Base-by-base conservation (phyloP, 441 rosid genomes). In the Sinapis alba region DNA sequence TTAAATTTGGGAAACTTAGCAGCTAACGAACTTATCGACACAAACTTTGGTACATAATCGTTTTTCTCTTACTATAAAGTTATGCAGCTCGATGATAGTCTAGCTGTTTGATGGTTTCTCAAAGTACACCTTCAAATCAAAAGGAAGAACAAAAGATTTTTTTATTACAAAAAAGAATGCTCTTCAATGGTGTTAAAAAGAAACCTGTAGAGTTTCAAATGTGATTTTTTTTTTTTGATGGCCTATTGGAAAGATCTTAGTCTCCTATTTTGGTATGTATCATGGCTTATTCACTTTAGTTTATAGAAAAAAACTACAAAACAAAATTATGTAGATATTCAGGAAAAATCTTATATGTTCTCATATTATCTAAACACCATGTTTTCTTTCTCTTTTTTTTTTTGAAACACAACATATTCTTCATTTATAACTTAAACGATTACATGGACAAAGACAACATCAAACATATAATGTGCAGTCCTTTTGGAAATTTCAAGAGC, bases 81-180 rank as follows among this genome's bases (percentile, higher is more conserved):
- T 78, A 94, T 13, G 83, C 71, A 69, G 90, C 90, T 16, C 88
- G 85, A 15, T 85, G 85, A 77, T 67, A 87, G 80, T 92, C 94
- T 74, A 92, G 82, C 75, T 88, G 92, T 76, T 87, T 92, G 68
- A 94, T 88, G 80, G 88, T 94, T 82, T 89, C 97, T 23, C 73
- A 72, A 74, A 89, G 82, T 56, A 90, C 83, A 90, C 83, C 99
- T 90, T 84, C 75, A 34, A 13, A 32, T 23, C 6, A 38, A 13
- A 34, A 63, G 43, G 47, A 11, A 64, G 68, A 71, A 72, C 9
- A 27, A 18, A 24, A 60, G 47, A 61, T 57, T 71, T 27, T 3
- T 0, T 23, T 23, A 23, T 23, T 71, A 32, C 18, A 47, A 61
- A 53, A 50, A 28, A 62, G 0, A 51, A 72, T 10, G 20, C 16